These are phyloP conservation scores for Coemansia sp. DNA, from an alignment of 192 early-diverging fungal species.

Conservation along the genomic window DNA sequence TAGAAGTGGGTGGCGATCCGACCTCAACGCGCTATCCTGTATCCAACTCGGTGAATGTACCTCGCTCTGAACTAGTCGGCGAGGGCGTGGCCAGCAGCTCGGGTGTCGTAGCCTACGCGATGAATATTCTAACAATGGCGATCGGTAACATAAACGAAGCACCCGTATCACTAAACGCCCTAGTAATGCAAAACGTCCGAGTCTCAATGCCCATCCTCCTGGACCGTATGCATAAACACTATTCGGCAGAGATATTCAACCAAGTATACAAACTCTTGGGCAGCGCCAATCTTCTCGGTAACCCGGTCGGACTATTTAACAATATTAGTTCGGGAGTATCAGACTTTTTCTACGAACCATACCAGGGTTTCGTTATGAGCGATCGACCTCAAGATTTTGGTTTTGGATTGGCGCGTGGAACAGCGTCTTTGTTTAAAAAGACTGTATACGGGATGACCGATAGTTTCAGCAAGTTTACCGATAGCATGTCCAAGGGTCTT, in stretches of 20 bases:
- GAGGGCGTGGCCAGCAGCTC: constrained; percentile 44
- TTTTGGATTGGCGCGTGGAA: constrained; percentile 84
- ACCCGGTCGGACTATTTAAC: constrained; percentile 97
- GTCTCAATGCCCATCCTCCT: constrained; percentile 74
- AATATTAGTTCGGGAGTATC: constrained; percentile 92
- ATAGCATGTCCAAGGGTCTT: constrained; percentile 94
- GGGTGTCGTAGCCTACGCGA: constrained; percentile 60
- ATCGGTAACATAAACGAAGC: constrained; percentile 97
- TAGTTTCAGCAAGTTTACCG: constrained; percentile 93
- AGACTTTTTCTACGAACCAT: constrained; percentile 98
- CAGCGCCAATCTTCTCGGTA: constrained; percentile 95
- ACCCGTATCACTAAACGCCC: constrained; percentile 84
- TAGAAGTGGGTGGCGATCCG: constrained; percentile 36
- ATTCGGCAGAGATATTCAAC: constrained; percentile 87
- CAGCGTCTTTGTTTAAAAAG: constrained; percentile 78
- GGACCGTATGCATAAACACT: constrained; percentile 83
- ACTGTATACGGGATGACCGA: constrained; percentile 96
- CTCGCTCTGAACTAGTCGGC: constrained; percentile 10
- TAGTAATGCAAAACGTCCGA: constrained; percentile 87
- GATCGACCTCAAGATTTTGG: constrained; percentile 93
- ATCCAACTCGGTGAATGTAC: too few relatives aligned
- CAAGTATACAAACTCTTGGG: constrained; percentile 87
- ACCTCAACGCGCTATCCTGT: constrained; percentile 5
- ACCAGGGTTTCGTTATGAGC: constrained; percentile 95
- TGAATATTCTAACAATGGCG: constrained; percentile 94